Evolutionary conservation across 176 grass and related monocot species (phyloP).

Genomic region (Calamus simplicifolius): DNA sequence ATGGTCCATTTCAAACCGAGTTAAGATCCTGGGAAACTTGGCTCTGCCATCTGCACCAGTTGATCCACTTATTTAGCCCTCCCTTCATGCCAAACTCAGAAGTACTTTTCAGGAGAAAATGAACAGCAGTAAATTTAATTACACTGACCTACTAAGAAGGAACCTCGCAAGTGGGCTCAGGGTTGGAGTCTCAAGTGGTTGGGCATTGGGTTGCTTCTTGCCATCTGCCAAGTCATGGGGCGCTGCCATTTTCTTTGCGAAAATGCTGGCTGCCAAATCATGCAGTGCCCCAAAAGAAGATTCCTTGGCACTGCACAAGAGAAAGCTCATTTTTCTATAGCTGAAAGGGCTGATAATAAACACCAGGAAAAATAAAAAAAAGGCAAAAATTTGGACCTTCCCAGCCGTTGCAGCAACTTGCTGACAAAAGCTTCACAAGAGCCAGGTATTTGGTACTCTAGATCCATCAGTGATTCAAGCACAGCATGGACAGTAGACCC

Average conservation of each 20-base stretch:
- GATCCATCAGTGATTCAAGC: conserved; percentile 67
- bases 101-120: conserved; percentile 12
- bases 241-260: conserved; percentile 44
- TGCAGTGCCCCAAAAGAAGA: conserved; percentile 52
- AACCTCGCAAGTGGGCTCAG: conserved; percentile 86
- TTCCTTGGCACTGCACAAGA: conserved; percentile 58
- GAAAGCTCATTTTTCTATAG: background rate
- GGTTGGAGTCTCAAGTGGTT: conserved; percentile 44
- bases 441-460: conserved; percentile 77
- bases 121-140: background rate
- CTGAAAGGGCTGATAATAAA: background rate
- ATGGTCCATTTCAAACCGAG: conserved; percentile 51
- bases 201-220: conserved; percentile 45
- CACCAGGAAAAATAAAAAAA: background rate
- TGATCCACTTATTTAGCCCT: conserved; percentile 9
- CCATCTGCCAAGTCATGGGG: conserved; percentile 22
- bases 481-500: conserved; percentile 35
- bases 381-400: conserved; percentile 34
- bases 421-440: conserved; percentile 62
- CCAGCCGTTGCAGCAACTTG: conserved; percentile 57
- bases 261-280: conserved; percentile 44
- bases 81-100: conserved; percentile 6
- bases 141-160: conserved; percentile 80
- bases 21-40: conserved; percentile 96
- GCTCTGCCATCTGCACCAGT: conserved; percentile 73